phyloP scores from a whole-genome alignment of 208 protist species.

The Novymonas esmeraldas region DNA sequence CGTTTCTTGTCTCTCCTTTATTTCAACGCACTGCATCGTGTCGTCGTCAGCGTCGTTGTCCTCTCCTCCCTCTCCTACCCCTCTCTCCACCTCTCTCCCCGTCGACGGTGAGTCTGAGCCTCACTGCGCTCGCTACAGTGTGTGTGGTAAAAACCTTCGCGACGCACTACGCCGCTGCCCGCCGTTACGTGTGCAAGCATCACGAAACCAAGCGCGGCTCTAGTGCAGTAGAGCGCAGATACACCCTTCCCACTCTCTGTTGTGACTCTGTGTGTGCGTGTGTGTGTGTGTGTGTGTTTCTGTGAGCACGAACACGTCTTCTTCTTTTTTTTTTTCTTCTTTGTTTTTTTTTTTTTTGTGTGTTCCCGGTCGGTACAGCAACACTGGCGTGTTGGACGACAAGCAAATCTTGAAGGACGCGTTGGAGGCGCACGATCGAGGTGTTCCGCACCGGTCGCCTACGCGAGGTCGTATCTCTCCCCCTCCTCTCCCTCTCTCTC shows the following conservation, averaged over 20 bases:
- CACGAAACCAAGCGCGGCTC: no score
- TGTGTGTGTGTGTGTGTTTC: neutral
- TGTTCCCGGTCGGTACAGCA: no score
- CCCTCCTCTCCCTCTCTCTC: slow-evolving; percentile 7
- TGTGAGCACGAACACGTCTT: neutral
- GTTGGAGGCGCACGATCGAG: no score
- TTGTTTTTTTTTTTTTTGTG: slow-evolving; percentile 11
- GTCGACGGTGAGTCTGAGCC: neutral
- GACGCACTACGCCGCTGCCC: no score
- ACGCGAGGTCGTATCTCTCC: neutral
- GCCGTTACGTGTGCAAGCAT: no score
- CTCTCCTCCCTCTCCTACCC: neutral
- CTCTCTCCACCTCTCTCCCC: neutral
- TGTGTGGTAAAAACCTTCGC: no score
- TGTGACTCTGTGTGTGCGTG: neutral
- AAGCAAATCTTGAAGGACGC: no score
- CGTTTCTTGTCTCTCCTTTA: neutral
- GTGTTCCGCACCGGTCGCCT: neutral
- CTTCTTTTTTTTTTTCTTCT: neutral
- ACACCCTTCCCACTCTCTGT: neutral
- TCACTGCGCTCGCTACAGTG: no score
- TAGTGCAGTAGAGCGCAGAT: no score
- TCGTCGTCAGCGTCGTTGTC: neutral
- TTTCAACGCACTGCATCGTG: neutral
- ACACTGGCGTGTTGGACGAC: no score